A percentile compares a stretch with the other conserved stretches of the same genome.
Evolutionary conservation across 305 asterid genomes (phyloP).

Genomic region (Fraxinus nigra): DNA sequence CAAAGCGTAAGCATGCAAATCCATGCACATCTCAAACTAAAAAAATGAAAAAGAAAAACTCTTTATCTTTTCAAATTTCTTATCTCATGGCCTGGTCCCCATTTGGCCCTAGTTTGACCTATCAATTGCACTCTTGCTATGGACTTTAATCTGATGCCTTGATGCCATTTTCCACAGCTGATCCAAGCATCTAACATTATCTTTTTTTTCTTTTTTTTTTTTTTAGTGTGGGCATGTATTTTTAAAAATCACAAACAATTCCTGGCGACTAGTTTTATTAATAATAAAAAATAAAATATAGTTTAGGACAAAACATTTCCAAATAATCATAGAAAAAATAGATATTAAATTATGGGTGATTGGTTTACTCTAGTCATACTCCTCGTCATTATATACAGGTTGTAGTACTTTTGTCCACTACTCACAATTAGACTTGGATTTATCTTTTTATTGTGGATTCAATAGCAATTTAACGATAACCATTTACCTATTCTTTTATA

Average conservation of each 20-base stretch:
- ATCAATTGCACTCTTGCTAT: background rate
- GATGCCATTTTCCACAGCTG: background rate
- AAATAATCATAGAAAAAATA: background rate
- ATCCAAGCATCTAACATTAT: background rate
- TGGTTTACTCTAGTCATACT: background rate
- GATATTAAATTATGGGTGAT: background rate
- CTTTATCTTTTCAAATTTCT: background rate
- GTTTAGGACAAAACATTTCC: background rate
- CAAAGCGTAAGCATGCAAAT: background rate
- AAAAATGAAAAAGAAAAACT: background rate
- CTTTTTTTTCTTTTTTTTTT: background rate
- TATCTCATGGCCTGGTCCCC: background rate
- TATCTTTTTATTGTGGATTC: no score
- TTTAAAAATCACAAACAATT: background rate
- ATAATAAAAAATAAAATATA: background rate
- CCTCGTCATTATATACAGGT: background rate
- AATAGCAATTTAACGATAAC: background rate
- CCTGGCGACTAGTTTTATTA: background rate
- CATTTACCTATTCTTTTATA: background rate
- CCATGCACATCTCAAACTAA: background rate
- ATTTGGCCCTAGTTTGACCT: background rate
- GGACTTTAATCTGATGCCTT: background rate
- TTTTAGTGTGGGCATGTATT: background rate
- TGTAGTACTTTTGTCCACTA: no score
- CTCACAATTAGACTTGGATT: no score